Percentiles rank a stretch among this genome's conserved stretches.
These are phyloP conservation scores for Eucommia ulmoides DNA, from an alignment of 257 asterid genomes.

Conservation along the genomic window DNA sequence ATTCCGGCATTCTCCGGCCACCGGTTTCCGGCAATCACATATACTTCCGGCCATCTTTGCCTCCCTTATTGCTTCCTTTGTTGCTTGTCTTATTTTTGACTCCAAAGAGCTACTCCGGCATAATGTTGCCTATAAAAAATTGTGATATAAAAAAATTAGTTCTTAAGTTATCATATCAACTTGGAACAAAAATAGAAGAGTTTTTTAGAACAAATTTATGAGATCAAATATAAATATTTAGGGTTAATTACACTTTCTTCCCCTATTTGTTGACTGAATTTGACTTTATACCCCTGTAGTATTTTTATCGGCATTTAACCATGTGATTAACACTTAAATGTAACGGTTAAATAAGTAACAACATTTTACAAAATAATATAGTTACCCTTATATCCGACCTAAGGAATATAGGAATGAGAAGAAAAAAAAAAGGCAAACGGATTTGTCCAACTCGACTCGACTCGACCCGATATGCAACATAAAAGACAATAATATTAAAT, in stretches of 20 bases:
- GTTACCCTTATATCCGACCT: no score
- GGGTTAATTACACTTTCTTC: not conserved
- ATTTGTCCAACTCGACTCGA: no score
- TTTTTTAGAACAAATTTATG: not conserved
- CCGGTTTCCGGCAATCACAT: slow-evolving; percentile 35
- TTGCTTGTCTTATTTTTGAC: slow-evolving; percentile 40
- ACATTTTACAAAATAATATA: no score
- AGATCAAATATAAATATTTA: not conserved
- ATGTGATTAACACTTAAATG: no score
- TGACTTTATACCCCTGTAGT: no score
- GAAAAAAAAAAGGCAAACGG: no score
- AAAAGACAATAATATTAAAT: no score
- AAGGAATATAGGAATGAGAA: no score
- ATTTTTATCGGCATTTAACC: not conserved
- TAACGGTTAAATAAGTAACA: no score
- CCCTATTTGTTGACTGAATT: not conserved
- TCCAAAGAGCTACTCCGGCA: slow-evolving; percentile 68
- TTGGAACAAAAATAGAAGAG: not conserved
- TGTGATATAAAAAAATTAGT: not conserved
- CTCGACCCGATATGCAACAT: no score
- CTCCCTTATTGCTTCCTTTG: slow-evolving; percentile 51
- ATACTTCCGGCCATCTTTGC: slow-evolving; percentile 15
- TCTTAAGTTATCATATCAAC: not conserved
- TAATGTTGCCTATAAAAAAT: slow-evolving; percentile 35
- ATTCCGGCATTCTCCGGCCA: slow-evolving; percentile 40